Base-by-base conservation (phyloP, 371 early-diverging fungal species). In the Haplosporangium sp. region DNA sequence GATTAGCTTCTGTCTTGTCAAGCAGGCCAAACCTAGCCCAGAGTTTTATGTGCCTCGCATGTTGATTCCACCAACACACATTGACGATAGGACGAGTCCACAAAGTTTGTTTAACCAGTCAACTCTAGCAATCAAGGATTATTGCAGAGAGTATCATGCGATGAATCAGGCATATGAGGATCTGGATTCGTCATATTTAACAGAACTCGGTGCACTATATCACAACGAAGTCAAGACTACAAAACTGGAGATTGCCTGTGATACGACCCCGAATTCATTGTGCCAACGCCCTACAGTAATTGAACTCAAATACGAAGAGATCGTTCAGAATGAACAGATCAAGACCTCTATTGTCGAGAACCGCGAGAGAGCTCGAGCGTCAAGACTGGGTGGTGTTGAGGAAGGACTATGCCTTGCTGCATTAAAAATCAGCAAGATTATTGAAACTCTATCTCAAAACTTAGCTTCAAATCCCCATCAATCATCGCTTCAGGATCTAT, bases 211-310 rank as follows among this genome's bases (percentile, higher is more conserved):
- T 4, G 56, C 60, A 1, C 71, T 85, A 0, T 84, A 86, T 34
- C 67, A 71, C 9, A 81, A 83, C 59, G 82, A 75, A 27, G 44
- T 78, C 27, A 71, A 60, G 20, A 75, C 64, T 3, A 57, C 77
- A 8, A 71, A 72, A 13, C 35, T 85, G 27, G 77, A 84, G 34
- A 75, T 84, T 11, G 72, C 84, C 2, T 87, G 87, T 35, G 67
- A 70, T 17, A 77, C 73, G n/a, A 71, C 82, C 1, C 85, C 85
- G 4, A 71, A 79, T 50, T 57, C 71, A 0, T 66, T 64, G 1
- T 87, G 87, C 65, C 74, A 76, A 35, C 67, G 72, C 8, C 83
- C 85, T 1, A 85, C 86, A 0, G 62, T 58, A 8, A 71, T 84
- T n/a, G 72, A 74, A 35, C 58, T 77, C 35, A 61, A 66, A 10